phyloP scores from a whole-genome alignment of 164 flowering plant genomes.

The Magnolia officinalis region DNA sequence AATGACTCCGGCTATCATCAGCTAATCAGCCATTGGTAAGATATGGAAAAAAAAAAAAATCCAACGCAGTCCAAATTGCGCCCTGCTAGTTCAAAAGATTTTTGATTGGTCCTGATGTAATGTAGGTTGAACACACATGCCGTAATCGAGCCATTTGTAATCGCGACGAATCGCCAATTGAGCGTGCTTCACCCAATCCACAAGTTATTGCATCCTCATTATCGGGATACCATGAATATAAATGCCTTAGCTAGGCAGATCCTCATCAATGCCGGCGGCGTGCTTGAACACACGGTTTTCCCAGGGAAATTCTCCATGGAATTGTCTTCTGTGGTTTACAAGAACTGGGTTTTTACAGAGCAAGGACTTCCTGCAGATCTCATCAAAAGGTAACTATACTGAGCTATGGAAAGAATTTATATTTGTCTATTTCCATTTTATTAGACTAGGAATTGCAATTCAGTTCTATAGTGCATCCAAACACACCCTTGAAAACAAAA shows the following conservation, averaged over 20 bases:
- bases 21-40: constrained; percentile 89
- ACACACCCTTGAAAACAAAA: too few species aligned
- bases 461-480: too few species aligned
- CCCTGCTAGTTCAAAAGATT: background rate
- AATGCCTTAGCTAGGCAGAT: constrained; percentile 80
- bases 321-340: constrained; percentile 65
- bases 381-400: constrained; percentile 51
- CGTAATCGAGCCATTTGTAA: constrained; percentile 77
- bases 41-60: background rate
- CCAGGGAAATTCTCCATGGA: constrained; percentile 77
- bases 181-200: constrained; percentile 80
- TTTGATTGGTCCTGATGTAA: background rate
- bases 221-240: constrained; percentile 81
- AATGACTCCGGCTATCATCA: constrained; percentile 90
- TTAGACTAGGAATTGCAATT: too few species aligned
- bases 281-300: constrained; percentile 72
- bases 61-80: background rate
- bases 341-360: constrained; percentile 65
- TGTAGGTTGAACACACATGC: constrained; percentile 91
- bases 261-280: constrained; percentile 76
- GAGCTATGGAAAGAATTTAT: background rate
- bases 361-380: constrained; percentile 83
- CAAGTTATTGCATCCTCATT: constrained; percentile 87
- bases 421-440: too few species aligned
- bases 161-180: constrained; percentile 76